A percentile compares a stretch with the other conserved stretches of the same genome.
These are phyloP conservation scores for Agastache rugosa DNA, from an alignment of 257 asterid genomes.

Conservation along the genomic window DNA sequence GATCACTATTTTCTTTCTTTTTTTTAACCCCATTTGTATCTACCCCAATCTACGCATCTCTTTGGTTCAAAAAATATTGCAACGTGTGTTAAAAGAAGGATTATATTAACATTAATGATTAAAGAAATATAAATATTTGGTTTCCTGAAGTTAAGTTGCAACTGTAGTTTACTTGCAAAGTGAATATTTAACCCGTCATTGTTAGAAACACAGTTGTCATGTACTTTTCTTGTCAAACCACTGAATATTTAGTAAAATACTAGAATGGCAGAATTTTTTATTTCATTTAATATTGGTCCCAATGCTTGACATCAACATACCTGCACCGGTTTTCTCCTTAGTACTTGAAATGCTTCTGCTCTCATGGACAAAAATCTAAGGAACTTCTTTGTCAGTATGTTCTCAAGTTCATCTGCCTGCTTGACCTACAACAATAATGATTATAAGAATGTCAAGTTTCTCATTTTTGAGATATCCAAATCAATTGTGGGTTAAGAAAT, in stretches of 20 bases:
- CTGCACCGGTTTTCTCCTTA: slow-evolving; percentile 98
- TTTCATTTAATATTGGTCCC: background rate
- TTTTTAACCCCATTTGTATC: background rate
- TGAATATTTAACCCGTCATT: background rate
- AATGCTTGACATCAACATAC: slow-evolving; percentile 44
- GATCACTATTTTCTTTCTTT: background rate
- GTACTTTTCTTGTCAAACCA: slow-evolving; percentile 26
- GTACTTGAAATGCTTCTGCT: slow-evolving; percentile 98
- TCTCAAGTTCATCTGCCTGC: slow-evolving; percentile 99
- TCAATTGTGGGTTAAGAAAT: slow-evolving; percentile 10
- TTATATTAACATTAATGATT: background rate
- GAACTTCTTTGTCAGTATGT: slow-evolving; percentile 90
- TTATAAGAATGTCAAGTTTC: slow-evolving; percentile 16
- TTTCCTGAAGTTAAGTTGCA: slow-evolving; percentile 13
- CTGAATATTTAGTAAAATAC: background rate
- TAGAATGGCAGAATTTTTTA: background rate
- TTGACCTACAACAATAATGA: slow-evolving; percentile 64
- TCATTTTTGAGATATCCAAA: slow-evolving; percentile 19
- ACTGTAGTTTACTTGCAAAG: background rate
- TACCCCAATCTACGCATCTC: background rate
- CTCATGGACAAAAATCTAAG: slow-evolving; percentile 97
- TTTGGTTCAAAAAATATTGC: background rate
- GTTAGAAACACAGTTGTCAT: slow-evolving; percentile 1
- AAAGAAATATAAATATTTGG: background rate
- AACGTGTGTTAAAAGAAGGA: background rate